Evolutionary conservation across 2,329 filamentous ascomycete species (phyloP), one percentile per base, ranked within the genome.

Genomic region (Chaetomium globosum): DNA sequence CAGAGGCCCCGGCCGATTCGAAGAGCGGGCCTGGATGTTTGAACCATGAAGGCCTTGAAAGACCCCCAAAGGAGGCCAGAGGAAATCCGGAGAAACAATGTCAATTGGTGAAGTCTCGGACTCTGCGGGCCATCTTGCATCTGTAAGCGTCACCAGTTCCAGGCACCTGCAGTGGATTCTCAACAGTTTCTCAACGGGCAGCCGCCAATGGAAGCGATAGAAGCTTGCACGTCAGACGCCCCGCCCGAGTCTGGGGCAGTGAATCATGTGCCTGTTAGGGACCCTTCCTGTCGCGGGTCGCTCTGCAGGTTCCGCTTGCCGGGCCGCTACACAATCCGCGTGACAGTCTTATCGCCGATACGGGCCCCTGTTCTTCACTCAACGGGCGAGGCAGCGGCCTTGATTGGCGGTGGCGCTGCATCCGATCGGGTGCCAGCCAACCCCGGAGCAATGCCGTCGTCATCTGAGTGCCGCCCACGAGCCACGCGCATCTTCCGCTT

Each of bases 381-480:
- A 36, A 49, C 31, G 19, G 36, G 36, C 13, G 23, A 36, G 19
- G n/a, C 36, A 21, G 49, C 21, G 7, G 26, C 31, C 30, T 21
- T 65, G 66, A 67, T 68, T 67, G 66, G 64, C 63, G 58, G 65
- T 64, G 65, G 64, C 60, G 59, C 46, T 62, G 54, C 53, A 33
- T 59, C 55, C 56, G 55, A 56, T 46, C 62, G 31, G 53, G 59
- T 52, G 36, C 59, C 57, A 36, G 48, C 61, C 60, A 59, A 64
- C 59, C 65, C 65, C 39, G 30, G 21, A 43, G 46, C 52, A n/a
- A 56, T 54, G 63, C 48, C 55, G 21, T 64, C 65, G 67, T 66
- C 65, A 66, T 68, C 64, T 49, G 63, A 33, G 30, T 55, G 55
- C 61, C 49, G 54, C 49, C 52, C 60, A 33, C 30, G 33, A 61